Evolutionary conservation across 2,329 filamentous ascomycete genomes (phyloP).

Genomic region (Trichoderma sp.): DNA sequence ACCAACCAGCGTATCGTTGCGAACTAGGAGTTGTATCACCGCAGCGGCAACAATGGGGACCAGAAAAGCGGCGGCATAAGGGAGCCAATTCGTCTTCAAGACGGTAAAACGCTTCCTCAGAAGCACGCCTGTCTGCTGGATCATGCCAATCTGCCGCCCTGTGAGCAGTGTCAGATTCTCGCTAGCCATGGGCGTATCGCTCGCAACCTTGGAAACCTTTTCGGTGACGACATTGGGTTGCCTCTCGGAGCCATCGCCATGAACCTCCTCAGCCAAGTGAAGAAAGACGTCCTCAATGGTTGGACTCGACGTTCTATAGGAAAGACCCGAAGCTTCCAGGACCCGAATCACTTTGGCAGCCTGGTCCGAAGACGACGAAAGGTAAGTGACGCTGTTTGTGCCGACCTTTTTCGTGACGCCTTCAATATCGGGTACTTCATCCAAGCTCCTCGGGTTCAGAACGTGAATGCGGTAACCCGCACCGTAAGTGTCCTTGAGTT

Average conservation of each 20-base stretch:
- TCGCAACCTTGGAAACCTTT: conserved; percentile 7
- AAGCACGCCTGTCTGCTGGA: conserved; percentile 62
- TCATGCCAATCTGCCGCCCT: conserved; percentile 61
- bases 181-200: background rate
- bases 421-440: conserved; percentile 55
- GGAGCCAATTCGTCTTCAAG: conserved; percentile 59
- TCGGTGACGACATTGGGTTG: conserved; percentile 10
- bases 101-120: conserved; percentile 67
- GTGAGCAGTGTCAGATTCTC: conserved; percentile 44
- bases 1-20: conserved; percentile 51
- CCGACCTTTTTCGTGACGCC: conserved; percentile 57
- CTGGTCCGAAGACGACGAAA: conserved; percentile 65
- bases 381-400: conserved; percentile 71
- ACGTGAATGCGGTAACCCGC: conserved; percentile 42
- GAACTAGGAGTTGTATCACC: conserved; percentile 72
- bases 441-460: conserved; percentile 32
- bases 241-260: conserved; percentile 24
- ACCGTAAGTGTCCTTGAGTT: conserved; percentile 67
- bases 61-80: conserved; percentile 70
- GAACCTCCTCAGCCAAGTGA: conserved; percentile 58
- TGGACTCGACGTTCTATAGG: conserved; percentile 68
- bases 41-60: conserved; percentile 76
- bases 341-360: conserved; percentile 69
- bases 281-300: conserved; percentile 75
- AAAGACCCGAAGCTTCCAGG: conserved; percentile 65